A percentile compares a stretch with the other conserved stretches of the same genome.
These are phyloP conservation scores for Solanum clarkiae DNA, from an alignment of 257 asterid genomes.

Conservation along the genomic window DNA sequence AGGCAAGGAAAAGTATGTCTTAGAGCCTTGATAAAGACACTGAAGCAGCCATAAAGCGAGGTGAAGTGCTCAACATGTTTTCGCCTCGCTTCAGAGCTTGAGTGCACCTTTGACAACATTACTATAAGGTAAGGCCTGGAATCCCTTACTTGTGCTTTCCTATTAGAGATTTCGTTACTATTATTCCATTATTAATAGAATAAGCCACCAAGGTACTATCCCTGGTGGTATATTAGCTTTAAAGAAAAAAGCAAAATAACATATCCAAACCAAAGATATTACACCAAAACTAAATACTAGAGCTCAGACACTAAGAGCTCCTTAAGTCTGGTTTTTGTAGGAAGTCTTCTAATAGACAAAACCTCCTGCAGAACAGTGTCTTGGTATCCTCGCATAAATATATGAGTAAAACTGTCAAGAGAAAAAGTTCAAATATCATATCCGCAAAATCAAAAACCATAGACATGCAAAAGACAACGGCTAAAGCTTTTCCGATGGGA, in stretches of 20 bases:
- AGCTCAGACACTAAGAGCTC: background rate
- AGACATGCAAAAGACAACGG: background rate
- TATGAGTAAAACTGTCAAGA: background rate
- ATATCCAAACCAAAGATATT: background rate
- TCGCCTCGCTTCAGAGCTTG: background rate
- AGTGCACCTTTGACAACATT: background rate
- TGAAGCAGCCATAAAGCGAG: background rate
- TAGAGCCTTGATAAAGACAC: background rate
- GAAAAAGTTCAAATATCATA: background rate
- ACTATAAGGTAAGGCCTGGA: background rate
- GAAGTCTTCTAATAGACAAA: background rate
- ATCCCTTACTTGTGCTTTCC: background rate
- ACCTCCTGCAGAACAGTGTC: background rate
- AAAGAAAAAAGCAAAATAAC: background rate
- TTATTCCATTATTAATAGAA: background rate
- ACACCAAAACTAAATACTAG: background rate
- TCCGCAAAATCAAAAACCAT: background rate
- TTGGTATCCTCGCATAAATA: background rate
- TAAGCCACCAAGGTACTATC: background rate
- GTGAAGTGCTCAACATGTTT: background rate
- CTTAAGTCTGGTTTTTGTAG: background rate
- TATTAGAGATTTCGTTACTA: background rate
- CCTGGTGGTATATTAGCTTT: background rate
- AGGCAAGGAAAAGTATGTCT: background rate
- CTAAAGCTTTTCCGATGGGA: conserved; percentile 20